Base-by-base conservation (phyloP, 805 yeast species). In the Lachancea lanzarotensis region DNA sequence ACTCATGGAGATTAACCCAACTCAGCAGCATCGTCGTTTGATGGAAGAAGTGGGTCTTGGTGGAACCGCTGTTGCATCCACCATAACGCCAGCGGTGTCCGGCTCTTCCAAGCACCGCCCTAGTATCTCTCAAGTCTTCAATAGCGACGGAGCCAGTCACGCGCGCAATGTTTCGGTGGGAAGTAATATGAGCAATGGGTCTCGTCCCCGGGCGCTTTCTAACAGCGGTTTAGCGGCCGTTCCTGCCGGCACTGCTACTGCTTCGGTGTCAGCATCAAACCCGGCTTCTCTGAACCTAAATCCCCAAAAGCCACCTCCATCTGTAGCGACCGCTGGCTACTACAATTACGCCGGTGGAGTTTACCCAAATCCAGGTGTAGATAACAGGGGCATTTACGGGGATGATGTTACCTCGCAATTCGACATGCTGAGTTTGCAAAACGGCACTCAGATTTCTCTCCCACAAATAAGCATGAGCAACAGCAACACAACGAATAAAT, bases 11-110 rank as follows among this genome's bases (percentile, higher is more conserved):
- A 63, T 76, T 55, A 78, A 77, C 46, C 72, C 82, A 32, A 53
- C 61, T n/a, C 95, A 85, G 60, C 85, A 84, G 30, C 86, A 87
- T 65, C 85, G 86, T 59, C 79, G 95, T 52, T 70, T 93, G 46
- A 76, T 90, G 75, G 98, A 91, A 54, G 98, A 91, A 63, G 91
- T 89, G 50, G 97, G 97, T 2, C 68, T 90, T 42, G 66, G 63
- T 38, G 34, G 39, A 36, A 12, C 32, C 3, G 40, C 40, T 3
- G 22, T 20, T 25, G 22, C 20, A 13, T 9, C 36, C 49, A 12
- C 44, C 32, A 19, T 20, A 15, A n/a, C 35, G 15, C 29, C 35
- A 8, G 9, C 26, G 11, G 40, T 35, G 16, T 19, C 25, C 4
- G 27, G 40, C 15, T 22, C 17, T 40, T 11, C 51, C 43, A 54